Conservation (phyloP, 768 basidiomycete species). For the Tylopilus balloui region DNA sequence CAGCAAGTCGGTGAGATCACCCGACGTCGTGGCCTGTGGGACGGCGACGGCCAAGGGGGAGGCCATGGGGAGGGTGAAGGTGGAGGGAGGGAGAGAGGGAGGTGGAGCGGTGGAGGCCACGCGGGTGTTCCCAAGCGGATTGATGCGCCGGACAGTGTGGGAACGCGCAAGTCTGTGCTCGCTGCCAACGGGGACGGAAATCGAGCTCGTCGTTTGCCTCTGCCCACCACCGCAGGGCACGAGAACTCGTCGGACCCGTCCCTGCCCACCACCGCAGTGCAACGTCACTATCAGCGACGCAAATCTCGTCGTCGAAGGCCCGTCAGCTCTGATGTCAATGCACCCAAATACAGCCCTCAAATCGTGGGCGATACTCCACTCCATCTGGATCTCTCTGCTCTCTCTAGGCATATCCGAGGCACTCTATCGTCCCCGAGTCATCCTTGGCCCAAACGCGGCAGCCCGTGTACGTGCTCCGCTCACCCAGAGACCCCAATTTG, state of each 20-base stretch:
- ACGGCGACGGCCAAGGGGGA: slow-evolving; percentile 30
- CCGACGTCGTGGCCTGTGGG: slow-evolving; percentile 39
- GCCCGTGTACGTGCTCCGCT: slow-evolving; percentile 4
- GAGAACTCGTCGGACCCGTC: too few relatives aligned
- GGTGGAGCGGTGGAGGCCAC: neutral
- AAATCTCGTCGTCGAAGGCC: neutral
- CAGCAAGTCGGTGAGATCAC: slow-evolving; percentile 47
- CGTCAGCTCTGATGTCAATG: slow-evolving; percentile 17
- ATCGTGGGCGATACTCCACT: neutral
- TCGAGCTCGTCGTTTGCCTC: too few relatives aligned
- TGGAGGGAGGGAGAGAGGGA: slow-evolving; percentile 4
- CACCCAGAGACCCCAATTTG: slow-evolving; percentile 17
- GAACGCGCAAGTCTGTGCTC: too few relatives aligned
- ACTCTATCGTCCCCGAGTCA: slow-evolving; percentile 11
- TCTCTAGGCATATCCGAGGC: slow-evolving; percentile 13
- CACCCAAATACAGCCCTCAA: neutral
- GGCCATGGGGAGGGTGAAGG: slow-evolving; percentile 33
- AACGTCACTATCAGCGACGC: neutral
- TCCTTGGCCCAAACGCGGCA: slow-evolving; percentile 10
- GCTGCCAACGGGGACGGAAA: too few relatives aligned
- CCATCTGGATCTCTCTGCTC: too few relatives aligned
- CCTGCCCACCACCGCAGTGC: too few relatives aligned
- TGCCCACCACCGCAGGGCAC: too few relatives aligned
- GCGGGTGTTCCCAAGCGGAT: neutral
- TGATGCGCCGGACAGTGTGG: neutral